Evolutionary conservation across 441 rosid genomes (phyloP), one percentile per base, ranked within the genome.

Genomic region (Gossypium schwendimanii): DNA sequence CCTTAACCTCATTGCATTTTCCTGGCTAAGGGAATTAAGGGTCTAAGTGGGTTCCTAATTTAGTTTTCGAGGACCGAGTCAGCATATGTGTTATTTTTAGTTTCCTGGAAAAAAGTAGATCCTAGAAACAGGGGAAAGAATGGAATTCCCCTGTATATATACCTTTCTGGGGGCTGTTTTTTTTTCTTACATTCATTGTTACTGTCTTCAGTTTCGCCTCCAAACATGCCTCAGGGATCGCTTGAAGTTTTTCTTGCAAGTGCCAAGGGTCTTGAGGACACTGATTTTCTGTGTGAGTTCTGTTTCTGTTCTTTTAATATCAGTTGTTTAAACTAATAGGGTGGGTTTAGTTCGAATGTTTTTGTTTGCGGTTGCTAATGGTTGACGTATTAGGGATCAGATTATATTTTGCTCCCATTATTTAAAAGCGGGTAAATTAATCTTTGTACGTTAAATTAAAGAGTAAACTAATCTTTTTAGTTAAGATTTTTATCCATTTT

Each of bases 191-290:
- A n/a, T 2, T 39, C 26, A 21, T 55, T 44, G 0, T 41, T 44
- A n/a, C 39, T 6, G 55, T n/a, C 55, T 28, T 4, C 33, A 14
- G 2, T 17, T 44, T 18, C 44, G 28, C 26, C 49, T 31, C 61
- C 20, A 55, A 76, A 74, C 58, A 84, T 84, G 87, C 82, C 85
- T 26, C 63, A 23, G 14, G 87, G 87, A 33, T 76, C 71, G 53
- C 75, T 84, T 14, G 78, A 81, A 80, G 85, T 84, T 59, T 75
- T 81, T 62, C 84, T 84, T 28, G 84, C 82, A 14, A 74, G 81
- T 73, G 84, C 84, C 60, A 84, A 78, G 77, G 84, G 75, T 21
- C 85, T 84, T 10, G 79, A 80, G 6, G 39, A 76, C 71, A 9
- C 81, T 11, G 87, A 84, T 68, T 78, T 78, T 53, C 74, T 81